These are phyloP conservation scores for Acacia melanoxylon DNA, from an alignment of 306 rosid species.

Conservation along the genomic window DNA sequence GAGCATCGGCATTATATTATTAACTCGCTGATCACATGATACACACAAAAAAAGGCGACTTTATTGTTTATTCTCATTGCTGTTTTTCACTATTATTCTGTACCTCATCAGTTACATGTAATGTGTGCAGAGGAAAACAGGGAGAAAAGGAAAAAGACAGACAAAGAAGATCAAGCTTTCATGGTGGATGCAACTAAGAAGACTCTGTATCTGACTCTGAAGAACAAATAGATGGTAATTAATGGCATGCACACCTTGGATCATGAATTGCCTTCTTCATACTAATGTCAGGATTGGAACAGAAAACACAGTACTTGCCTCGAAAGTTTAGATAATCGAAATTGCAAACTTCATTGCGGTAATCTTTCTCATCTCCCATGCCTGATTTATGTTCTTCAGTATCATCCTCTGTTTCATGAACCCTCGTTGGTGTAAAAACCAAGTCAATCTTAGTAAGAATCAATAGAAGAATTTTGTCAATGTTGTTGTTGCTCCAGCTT, in stretches of 20 bases:
- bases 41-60: not conserved
- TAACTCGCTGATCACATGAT: not conserved
- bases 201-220: slow-evolving; percentile 46
- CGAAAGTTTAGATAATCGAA: slow-evolving; percentile 20
- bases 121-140: not conserved
- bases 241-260: slow-evolving; percentile 54
- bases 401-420: slow-evolving; percentile 48
- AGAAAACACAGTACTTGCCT: slow-evolving; percentile 61
- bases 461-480: slow-evolving; percentile 49
- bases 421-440: slow-evolving; percentile 36
- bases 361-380: slow-evolving; percentile 15
- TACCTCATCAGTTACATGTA: not conserved
- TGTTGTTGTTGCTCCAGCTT: slow-evolving; percentile 50
- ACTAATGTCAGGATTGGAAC: slow-evolving; percentile 62
- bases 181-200: slow-evolving; percentile 26
- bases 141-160: not conserved
- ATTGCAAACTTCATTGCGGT: slow-evolving; percentile 10
- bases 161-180: not conserved
- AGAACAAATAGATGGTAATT: slow-evolving; percentile 33
- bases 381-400: slow-evolving; percentile 22
- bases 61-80: not conserved
- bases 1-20: not conserved
- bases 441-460: slow-evolving; percentile 60
- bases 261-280: slow-evolving; percentile 56
- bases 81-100: not conserved